A percentile compares a stretch with the other conserved stretches of the same genome.
Evolutionary conservation across 1,284 basidiomycete species (phyloP).

Genomic region (Coniophora puteana): DNA sequence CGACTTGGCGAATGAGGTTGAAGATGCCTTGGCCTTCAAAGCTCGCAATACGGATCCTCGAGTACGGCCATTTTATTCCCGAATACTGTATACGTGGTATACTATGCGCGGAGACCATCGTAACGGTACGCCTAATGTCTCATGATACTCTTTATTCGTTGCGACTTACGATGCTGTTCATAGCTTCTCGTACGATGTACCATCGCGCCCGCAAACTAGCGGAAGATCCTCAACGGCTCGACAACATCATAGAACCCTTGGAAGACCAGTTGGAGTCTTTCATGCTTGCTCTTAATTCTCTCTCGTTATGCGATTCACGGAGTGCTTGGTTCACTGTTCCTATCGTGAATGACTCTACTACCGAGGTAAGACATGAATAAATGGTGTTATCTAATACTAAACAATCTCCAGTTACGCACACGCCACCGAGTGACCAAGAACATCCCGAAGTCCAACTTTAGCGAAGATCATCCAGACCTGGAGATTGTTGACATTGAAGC

Average conservation of each 20-base stretch:
- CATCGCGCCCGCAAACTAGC: conserved; percentile 83
- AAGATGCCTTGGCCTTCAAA: conserved; percentile 89
- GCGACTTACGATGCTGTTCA: conserved; percentile 6
- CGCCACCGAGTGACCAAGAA: conserved; percentile 37
- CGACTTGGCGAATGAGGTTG: conserved; percentile 84
- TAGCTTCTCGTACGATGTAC: conserved; percentile 92
- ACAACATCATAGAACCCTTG: conserved; percentile 55
- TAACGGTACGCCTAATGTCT: conserved; percentile 69
- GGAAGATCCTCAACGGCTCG: conserved; percentile 46
- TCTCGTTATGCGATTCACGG: conserved; percentile 78
- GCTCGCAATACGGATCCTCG: conserved; percentile 92
- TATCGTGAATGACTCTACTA: conserved; percentile 36
- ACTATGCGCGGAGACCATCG: conserved; percentile 83
- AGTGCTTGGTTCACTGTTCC: conserved; percentile 82
- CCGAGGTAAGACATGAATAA: conserved; percentile 30
- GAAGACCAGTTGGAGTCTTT: conserved; percentile 82
- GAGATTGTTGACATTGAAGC: conserved; percentile 82
- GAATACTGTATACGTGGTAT: conserved; percentile 95
- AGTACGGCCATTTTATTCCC: conserved; percentile 82
- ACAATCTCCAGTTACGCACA: conserved; percentile 24
- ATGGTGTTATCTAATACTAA: too few species aligned
- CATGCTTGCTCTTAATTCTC: conserved; percentile 85
- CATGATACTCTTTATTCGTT: not conserved
- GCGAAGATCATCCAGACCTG: conserved; percentile 55
- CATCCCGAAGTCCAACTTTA: conserved; percentile 75